A percentile compares a stretch with the other conserved stretches of the same genome.
Conservation (phyloP, 2,329 filamentous ascomycete species). For the Trichophyton rubrum region DNA sequence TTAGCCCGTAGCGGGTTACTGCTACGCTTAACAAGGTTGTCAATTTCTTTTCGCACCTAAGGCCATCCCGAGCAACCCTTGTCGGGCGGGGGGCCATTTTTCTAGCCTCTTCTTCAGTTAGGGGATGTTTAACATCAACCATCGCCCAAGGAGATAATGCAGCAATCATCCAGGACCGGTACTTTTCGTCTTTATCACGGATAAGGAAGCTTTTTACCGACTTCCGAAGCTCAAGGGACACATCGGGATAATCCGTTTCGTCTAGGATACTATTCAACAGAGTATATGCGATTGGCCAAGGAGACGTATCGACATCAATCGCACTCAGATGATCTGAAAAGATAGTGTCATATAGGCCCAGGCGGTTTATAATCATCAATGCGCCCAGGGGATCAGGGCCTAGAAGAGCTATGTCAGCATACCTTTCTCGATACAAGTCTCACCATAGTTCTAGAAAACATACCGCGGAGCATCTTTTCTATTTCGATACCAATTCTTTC, state of each 20-base stretch:
- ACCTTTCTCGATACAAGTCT: neutral
- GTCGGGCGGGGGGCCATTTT: slow-evolving; percentile 49
- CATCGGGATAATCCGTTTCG: slow-evolving; percentile 27
- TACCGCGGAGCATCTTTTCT: slow-evolving; percentile 78
- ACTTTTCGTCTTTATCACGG: slow-evolving; percentile 51
- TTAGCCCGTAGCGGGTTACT: slow-evolving; percentile 49
- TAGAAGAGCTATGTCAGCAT: slow-evolving; percentile 8
- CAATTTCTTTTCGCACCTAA: slow-evolving; percentile 67
- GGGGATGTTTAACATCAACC: slow-evolving; percentile 31
- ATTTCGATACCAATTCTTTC: slow-evolving; percentile 79
- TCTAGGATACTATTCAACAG: slow-evolving; percentile 43
- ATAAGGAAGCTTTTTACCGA: slow-evolving; percentile 41
- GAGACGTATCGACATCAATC: slow-evolving; percentile 43
- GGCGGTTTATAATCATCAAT: slow-evolving; percentile 28
- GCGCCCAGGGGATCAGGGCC: slow-evolving; percentile 29
- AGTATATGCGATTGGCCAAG: slow-evolving; percentile 53
- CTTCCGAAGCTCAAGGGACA: slow-evolving; percentile 32
- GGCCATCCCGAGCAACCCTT: slow-evolving; percentile 59
- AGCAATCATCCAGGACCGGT: slow-evolving; percentile 63
- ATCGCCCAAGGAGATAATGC: slow-evolving; percentile 63
- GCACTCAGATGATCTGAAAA: slow-evolving; percentile 36
- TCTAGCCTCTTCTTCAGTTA: slow-evolving; percentile 29
- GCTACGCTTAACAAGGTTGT: slow-evolving; percentile 54
- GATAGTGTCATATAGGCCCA: slow-evolving; percentile 29
- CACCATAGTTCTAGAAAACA: slow-evolving; percentile 4